Evolutionary conservation across 1,139 yeast genomes (phyloP), one percentile per base, ranked within the genome.

Genomic region (Blastobotrys elegans): DNA sequence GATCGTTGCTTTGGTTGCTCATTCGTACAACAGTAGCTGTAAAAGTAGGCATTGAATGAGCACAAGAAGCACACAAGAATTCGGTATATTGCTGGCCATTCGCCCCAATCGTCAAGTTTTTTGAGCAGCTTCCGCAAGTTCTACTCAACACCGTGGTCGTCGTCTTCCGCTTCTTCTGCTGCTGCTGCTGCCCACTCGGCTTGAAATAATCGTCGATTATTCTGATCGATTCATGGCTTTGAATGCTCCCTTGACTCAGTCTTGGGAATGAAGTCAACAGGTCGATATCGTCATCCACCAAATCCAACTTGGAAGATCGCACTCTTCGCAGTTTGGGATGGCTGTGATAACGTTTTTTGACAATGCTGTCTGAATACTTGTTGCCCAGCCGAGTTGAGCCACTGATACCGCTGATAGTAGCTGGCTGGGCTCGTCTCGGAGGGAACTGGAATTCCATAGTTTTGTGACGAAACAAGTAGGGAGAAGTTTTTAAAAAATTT

Each of bases 231-330:
- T 52, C 43, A 42, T 50, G 39, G 48, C 50, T 31, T 39, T 49
- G 13, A 49, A 53, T 24, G 36, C 43, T 40, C 7, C 40, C 40
- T 10, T 39, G 33, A 16, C 39, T 41, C 14, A 41, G 31, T 27
- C 39, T 26, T 57, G 62, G 83, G 84, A 2, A 75, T 1, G 88
- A 81, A 0, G 90, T 83, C 46, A 84, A 64, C 17, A 76, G 74
- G 6, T 75, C 72, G 56, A 73, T 78, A 58, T 84, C 88, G 4
- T 83, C 70, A 48, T 82, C 67, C 53, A 83, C 89, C 11, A 84
- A 66, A 49, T 73, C 73, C 1, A 89, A 82, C 14, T 66, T 61
- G 40, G 64, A 64, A 16, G 55, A 57, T 30, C 59, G 50, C 11
- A 65, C 40, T 24, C 39, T 32, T 13, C 42, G 24, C 3, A 34